A percentile compares a stretch with the other conserved stretches of the same genome.
Evolutionary conservation across 768 basidiomycete species (phyloP).

Genomic region (Lactifluus pinguis): DNA sequence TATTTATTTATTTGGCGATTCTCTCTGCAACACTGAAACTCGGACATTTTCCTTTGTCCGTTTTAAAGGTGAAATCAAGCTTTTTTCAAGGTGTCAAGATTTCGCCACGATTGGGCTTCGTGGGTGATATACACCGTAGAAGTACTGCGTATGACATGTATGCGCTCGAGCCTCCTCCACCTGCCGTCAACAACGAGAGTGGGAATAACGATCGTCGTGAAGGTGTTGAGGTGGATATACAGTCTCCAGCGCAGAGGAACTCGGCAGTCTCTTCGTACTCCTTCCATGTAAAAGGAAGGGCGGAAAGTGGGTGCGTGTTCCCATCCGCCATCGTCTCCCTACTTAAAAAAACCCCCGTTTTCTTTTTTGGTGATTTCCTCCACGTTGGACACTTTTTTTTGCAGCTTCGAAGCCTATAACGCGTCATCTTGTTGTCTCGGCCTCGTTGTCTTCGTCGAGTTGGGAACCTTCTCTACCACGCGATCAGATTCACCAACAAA

Average conservation of each 20-base stretch:
- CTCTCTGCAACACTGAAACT: background rate
- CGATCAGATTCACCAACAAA: no score
- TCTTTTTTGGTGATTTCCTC: no score
- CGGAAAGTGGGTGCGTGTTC: conserved; percentile 14
- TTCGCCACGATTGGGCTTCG: background rate
- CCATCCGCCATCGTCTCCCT: background rate
- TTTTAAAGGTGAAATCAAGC: conserved; percentile 8
- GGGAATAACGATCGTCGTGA: background rate
- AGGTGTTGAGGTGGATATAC: background rate
- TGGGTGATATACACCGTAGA: conserved; percentile 12
- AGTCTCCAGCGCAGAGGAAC: conserved; percentile 11
- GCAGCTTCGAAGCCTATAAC: no score
- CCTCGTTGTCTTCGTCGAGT: no score
- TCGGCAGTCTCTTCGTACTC: conserved; percentile 13
- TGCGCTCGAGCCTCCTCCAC: background rate
- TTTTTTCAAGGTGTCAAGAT: conserved; percentile 2
- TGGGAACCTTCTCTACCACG: no score
- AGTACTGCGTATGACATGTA: conserved; percentile 13
- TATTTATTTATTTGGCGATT: no score
- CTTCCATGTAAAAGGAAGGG: conserved; percentile 14
- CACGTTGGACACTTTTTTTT: no score
- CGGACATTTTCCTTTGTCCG: background rate
- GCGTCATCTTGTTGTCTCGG: no score
- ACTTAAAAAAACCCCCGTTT: no score
- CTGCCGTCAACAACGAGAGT: background rate